Evolutionary conservation across 2,329 filamentous ascomycete species (phyloP).

Genomic region (Aspergillus sp.): DNA sequence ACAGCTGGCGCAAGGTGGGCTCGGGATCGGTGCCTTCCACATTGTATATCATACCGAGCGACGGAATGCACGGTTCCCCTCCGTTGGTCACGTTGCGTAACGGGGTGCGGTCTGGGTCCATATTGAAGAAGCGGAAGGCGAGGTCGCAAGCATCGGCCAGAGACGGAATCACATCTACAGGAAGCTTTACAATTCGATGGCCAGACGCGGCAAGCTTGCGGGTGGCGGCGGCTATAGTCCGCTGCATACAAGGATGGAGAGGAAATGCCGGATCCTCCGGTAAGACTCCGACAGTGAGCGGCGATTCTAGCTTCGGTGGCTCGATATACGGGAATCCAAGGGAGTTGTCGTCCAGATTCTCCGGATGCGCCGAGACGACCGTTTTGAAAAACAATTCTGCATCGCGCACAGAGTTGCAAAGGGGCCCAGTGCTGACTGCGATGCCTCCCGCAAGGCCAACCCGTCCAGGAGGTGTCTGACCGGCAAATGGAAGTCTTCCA

Average conservation of each 20-base stretch:
- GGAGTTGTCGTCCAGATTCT: conserved; percentile 16
- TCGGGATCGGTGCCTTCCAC: conserved; percentile 7
- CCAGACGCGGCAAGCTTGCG: conserved; percentile 21
- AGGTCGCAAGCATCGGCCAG: conserved; percentile 9
- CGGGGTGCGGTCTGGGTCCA: conserved; percentile 22
- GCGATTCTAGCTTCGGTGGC: background rate
- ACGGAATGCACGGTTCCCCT: conserved; percentile 22
- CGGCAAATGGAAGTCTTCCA: conserved; percentile 51
- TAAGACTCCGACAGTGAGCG: conserved; percentile 21
- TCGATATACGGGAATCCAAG: conserved; percentile 16
- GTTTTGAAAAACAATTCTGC: conserved; percentile 15
- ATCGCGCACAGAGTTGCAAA: conserved; percentile 18
- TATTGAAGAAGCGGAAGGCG: conserved; percentile 21
- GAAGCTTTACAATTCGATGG: conserved; percentile 20
- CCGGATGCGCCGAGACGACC: conserved; percentile 3
- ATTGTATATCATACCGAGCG: conserved; percentile 16
- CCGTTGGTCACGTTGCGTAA: conserved; percentile 18
- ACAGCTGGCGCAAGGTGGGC: conserved; percentile 21
- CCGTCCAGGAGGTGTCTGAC: conserved; percentile 35
- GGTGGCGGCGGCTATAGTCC: conserved; percentile 11
- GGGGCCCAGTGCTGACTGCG: conserved; percentile 20
- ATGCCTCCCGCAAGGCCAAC: conserved; percentile 20
- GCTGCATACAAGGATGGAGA: conserved; percentile 24
- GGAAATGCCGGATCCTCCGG: conserved; percentile 21
- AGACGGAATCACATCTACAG: conserved; percentile 5